These are phyloP conservation scores for Pseudogymnoascus sp. DNA, from an alignment of 2,329 filamentous ascomycete species.

Conservation along the genomic window DNA sequence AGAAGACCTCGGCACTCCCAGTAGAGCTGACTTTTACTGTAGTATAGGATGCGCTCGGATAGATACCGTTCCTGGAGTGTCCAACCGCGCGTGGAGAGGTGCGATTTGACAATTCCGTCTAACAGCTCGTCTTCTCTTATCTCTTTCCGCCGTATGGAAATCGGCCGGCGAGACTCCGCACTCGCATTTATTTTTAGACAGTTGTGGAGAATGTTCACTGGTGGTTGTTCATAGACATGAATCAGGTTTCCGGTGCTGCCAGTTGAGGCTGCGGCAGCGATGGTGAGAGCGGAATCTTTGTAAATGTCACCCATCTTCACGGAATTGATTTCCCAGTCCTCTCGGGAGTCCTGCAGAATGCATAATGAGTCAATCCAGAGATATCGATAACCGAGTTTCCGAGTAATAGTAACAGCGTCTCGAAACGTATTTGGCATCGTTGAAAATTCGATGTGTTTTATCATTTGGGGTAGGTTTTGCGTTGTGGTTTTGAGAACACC, in stretches of 20 bases:
- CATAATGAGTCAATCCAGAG: conserved; percentile 1
- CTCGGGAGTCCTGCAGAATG: neutral
- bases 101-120: neutral
- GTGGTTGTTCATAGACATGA: neutral
- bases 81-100: conserved; percentile 3
- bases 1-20: conserved; percentile 14
- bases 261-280: neutral
- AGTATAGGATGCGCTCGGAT: conserved; percentile 11
- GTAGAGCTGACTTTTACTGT: conserved; percentile 11
- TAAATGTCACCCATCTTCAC: neutral
- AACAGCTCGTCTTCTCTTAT: neutral
- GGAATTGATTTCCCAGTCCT: neutral
- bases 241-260: neutral
- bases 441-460: neutral
- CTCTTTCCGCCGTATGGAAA: neutral
- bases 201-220: neutral
- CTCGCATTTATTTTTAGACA: neutral
- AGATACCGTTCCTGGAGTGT: conserved; percentile 13
- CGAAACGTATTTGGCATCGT: neutral
- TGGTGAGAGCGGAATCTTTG: neutral
- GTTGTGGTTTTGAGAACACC: neutral
- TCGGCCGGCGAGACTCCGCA: neutral
- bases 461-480: neutral
- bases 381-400: neutral
- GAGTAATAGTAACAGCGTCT: neutral